A percentile compares a stretch with the other conserved stretches of the same genome.
Conservation (phyloP, 768 basidiomycete genomes). For the Kockovaella imperatae region DNA sequence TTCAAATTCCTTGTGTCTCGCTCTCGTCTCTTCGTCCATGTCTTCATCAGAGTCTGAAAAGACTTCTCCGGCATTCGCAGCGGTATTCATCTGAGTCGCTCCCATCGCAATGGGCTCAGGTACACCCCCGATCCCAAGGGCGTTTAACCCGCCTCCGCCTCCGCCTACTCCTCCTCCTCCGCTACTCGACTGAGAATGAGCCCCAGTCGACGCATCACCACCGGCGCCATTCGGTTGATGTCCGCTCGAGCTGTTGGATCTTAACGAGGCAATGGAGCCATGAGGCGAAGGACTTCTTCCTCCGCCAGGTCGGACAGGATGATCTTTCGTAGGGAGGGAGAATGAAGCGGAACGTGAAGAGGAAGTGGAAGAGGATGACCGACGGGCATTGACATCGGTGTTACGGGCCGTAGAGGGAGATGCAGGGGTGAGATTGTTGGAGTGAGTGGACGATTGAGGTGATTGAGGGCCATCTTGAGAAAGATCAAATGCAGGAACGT, state of each 20-base stretch:
- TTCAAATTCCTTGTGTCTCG: slow-evolving; percentile 35
- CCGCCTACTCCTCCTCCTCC: too few species aligned
- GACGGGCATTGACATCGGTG: slow-evolving; percentile 12
- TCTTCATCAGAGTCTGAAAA: slow-evolving; percentile 58
- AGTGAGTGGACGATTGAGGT: neutral
- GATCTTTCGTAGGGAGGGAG: slow-evolving; percentile 30
- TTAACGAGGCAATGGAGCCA: slow-evolving; percentile 2
- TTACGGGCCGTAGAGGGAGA: slow-evolving; percentile 3
- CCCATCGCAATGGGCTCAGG: slow-evolving; percentile 18
- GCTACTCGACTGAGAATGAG: too few species aligned
- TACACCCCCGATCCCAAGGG: slow-evolving; percentile 37
- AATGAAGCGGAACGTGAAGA: slow-evolving; percentile 39
- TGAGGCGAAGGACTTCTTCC: neutral
- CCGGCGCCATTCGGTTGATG: slow-evolving; percentile 52
- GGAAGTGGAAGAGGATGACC: slow-evolving; percentile 16
- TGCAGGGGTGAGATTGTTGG: slow-evolving; percentile 5
- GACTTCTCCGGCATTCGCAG: slow-evolving; percentile 47
- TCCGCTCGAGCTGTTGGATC: neutral
- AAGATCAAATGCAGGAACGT: neutral
- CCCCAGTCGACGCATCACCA: too few species aligned
- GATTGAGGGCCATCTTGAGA: neutral
- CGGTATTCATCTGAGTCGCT: slow-evolving; percentile 33
- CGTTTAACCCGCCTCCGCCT: slow-evolving; percentile 53
- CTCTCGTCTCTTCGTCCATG: slow-evolving; percentile 60
- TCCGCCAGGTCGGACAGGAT: slow-evolving; percentile 43